Conservation (phyloP, 768 basidiomycete genomes). For the Phlegmacium glaucopus region DNA sequence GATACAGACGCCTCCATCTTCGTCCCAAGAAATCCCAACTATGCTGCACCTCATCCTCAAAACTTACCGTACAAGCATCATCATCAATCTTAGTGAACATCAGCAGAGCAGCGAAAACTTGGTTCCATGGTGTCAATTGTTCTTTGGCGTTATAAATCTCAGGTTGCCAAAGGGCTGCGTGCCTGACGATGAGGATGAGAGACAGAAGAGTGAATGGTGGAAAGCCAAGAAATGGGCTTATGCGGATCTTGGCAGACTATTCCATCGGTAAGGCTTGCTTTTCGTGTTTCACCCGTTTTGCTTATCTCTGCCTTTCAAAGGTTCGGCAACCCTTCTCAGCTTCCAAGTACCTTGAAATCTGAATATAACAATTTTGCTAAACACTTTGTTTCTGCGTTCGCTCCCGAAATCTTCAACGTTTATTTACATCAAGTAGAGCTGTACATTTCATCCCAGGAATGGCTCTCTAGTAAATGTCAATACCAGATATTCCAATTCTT, state of each 20-base stretch:
- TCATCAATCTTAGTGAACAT: slow-evolving; percentile 66
- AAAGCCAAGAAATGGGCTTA: slow-evolving; percentile 94
- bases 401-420: slow-evolving; percentile 82
- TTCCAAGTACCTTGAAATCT: slow-evolving; percentile 66
- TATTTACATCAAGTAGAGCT: slow-evolving; percentile 73
- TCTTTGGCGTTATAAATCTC: slow-evolving; percentile 78
- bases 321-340: slow-evolving; percentile 85
- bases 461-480: slow-evolving; percentile 81
- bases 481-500: slow-evolving; percentile 85
- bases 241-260: slow-evolving; percentile 71
- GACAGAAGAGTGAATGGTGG: slow-evolving; percentile 86
- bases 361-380: slow-evolving; percentile 71
- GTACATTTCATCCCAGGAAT: slow-evolving; percentile 68
- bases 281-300: neutral
- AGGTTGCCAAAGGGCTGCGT: slow-evolving; percentile 62
- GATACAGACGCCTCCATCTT: slow-evolving; percentile 56
- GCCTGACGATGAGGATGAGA: slow-evolving; percentile 69
- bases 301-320: slow-evolving; percentile 27
- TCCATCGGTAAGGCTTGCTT: slow-evolving; percentile 52
- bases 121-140: slow-evolving; percentile 83
- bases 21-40: slow-evolving; percentile 72
- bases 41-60: slow-evolving; percentile 88
- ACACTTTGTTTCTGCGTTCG: slow-evolving; percentile 74
- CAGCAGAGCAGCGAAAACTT: slow-evolving; percentile 75
- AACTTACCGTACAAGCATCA: slow-evolving; percentile 79